Base-by-base conservation (phyloP, 148 eudicot genomes). In the Diospyros kaki region DNA sequence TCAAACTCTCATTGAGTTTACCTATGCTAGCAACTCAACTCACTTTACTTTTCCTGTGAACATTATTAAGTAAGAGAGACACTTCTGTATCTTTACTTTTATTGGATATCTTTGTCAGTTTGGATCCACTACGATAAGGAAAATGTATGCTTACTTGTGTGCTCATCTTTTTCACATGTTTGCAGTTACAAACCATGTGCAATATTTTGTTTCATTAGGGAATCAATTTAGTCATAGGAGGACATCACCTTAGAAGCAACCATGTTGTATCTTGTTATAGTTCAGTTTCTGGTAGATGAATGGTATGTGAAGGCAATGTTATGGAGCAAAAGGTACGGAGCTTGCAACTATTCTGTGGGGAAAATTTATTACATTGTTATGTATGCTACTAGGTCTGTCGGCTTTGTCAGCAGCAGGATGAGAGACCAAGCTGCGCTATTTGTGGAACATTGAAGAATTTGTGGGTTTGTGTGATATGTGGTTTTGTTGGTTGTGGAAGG, bases 401-500 rank as follows among this genome's bases (percentile, higher is more conserved):
- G 76, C 91, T 95, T 81, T 93, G 90, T 84, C 99, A 95, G 83
- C 93, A 89, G 80, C 91, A 86, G 64, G 97, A 93, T 78, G 93
- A 91, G 77, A 91, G 84, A 61, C 97, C 97, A 50, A 79, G 84
- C 50, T 96, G 99, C 65, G 87, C 88, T 79, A 84, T 88, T 38
- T 96, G 99, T 86, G 87, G 89, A 75, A 84, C 91, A 67, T 81
- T 83, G 66, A 87, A 93, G 80, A 89, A 91, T 76, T 89, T 88
- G 13, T 96, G 99, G 94, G 84, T 85, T 68, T 96, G 99, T 81
- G 81, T 96, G 81, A 87, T 93, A 52, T 96, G 99, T 83, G 96
- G 98, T 75, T 93, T 96, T 86, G 93, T 96, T 70, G 99, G 99
- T 75, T 96, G 99, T 85, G 99, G 99, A 87, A 91, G 99, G 99